Base-by-base conservation (phyloP, 768 basidiomycete genomes). In the Favolaschia claudopus region DNA sequence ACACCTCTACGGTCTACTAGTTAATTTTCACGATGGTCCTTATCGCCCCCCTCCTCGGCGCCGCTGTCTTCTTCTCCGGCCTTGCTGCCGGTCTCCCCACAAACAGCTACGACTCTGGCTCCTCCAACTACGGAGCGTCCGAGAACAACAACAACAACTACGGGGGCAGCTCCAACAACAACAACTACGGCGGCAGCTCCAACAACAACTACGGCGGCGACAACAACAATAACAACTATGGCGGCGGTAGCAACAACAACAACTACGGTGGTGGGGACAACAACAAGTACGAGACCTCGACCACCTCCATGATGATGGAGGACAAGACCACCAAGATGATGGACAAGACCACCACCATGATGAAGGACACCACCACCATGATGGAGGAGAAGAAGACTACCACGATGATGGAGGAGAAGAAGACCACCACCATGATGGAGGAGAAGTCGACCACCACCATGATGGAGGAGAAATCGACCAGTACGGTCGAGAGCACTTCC, bases 11-110 rank as follows among this genome's bases (percentile, higher is more conserved):
- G 77, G 78, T 82, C 72, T 68, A 74, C 75, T 70, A 65, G 47
- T 71, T 62, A 67, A 71, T 72, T 71, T 73, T 67, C 64, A 84
- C 76, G 74, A 92, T 92, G 89, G 82, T 89, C 69, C 77, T 75
- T 68, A 74, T 87, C 70, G 72, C 83, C 65, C 76, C 83, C 64
- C 67, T 89, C 63, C 46, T 91, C 60, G 79, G 82, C 72, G 80
- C 80, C 67, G 80, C 80, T 59, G 81, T 80, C 53, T 70, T 89
- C 61, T 73, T 85, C 55, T 83, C 83, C 60, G 77, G 81, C 69
- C 67, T 85, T 36, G 79, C 77, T 29, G 74, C 79, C 27, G 88
- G 85, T 49, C 70, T 78, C 45, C 83, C 63, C 42, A 53, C 63
- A 4, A 37, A 36, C 34, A 20, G 19, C 70, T 63, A 50, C 53